Conservation (phyloP, 352 stramenopile species). For the Globisporangium emineosum region DNA sequence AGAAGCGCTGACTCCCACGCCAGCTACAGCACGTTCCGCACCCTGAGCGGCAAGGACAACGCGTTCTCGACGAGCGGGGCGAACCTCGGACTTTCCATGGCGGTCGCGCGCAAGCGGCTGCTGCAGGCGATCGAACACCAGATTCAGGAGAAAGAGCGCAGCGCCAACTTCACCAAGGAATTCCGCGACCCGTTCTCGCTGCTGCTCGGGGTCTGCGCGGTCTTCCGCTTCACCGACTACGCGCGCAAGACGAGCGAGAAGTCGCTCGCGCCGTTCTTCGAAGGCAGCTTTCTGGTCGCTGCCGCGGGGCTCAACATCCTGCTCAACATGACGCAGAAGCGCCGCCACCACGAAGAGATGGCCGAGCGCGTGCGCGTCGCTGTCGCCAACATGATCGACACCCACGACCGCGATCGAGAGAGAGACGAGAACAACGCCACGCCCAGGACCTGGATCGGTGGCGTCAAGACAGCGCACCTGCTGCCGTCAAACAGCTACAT, state of each 20-base stretch:
- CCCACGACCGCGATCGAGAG: conserved; percentile 3
- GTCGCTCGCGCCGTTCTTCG: conserved; percentile 30
- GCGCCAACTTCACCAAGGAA: conserved; percentile 57
- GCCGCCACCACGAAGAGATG: conserved; percentile 77
- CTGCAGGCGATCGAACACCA: conserved; percentile 67
- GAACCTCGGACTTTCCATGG: conserved; percentile 50
- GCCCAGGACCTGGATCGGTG: conserved; percentile 24
- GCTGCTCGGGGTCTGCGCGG: conserved; percentile 60
- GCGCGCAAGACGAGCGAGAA: conserved; percentile 27
- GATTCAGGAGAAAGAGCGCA: conserved; percentile 69
- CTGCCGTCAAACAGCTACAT: conserved; percentile 78
- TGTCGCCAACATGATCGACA: conserved; percentile 53
- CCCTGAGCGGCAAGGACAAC: conserved; percentile 1
- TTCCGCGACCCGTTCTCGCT: conserved; percentile 72
- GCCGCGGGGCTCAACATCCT: conserved; percentile 57
- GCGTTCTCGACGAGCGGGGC: conserved; percentile 5
- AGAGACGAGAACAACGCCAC: conserved; percentile 3
- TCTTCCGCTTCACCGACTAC: conserved; percentile 60
- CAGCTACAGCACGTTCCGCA: conserved; percentile 17
- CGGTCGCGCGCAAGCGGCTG: conserved; percentile 44
- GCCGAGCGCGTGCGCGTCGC: conserved; percentile 68
- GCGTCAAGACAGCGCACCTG: conserved; percentile 43
- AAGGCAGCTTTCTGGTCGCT: conserved; percentile 59
- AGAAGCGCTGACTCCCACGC: neutral
- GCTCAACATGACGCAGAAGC: conserved; percentile 62